Base-by-base conservation (phyloP, 441 rosid genomes). In the Erysimum cheiri region DNA sequence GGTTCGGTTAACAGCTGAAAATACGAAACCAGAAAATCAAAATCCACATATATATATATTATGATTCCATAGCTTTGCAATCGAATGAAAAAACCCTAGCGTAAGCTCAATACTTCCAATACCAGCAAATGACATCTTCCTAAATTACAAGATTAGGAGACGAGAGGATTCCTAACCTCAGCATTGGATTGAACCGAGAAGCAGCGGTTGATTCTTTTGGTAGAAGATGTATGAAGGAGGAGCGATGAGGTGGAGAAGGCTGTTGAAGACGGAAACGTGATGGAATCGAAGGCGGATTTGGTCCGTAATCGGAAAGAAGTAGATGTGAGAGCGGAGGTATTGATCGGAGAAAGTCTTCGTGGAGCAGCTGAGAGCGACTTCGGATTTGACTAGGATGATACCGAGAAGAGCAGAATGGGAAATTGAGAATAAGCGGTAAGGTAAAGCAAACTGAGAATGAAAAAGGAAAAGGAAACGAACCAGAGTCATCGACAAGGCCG, bases 121-220 rank as follows among this genome's bases (percentile, higher is more conserved):
- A 24, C 11, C 14, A 14, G 17, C 22, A 39, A 19, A 43, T 35
- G 8, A 57, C 11, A 53, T 39, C 15, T 37, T 37, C 41, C 13
- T 37, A 2, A 11, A 39, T 36, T 36, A 10, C 13, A 41, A 41
- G 46, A 5, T 48, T 22, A 1, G 24, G 11, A 12, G 10, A 35
- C 9, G n/a, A 37, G 8, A 54, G 22, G 60, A 65, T 57, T 32
- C 28, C 82, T 75, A 41, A 94, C 99, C 97, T 87, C 96, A 46
- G 88, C 85, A 79, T 72, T 86, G 17, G 97, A 91, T 59, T 88
- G 85, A 76, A 86, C 79, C 3, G 82, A 69, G 75, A 76, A 69
- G 63, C 76, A 73, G 75, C 74, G 52, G 69, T 66, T 60, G 64
- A 56, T 54, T 37, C 76, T 77, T 39, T 69, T 74, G 61, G 75